Evolutionary conservation across 164 flowering plant species (phyloP).

Genomic region (Liquidambar formosana): DNA sequence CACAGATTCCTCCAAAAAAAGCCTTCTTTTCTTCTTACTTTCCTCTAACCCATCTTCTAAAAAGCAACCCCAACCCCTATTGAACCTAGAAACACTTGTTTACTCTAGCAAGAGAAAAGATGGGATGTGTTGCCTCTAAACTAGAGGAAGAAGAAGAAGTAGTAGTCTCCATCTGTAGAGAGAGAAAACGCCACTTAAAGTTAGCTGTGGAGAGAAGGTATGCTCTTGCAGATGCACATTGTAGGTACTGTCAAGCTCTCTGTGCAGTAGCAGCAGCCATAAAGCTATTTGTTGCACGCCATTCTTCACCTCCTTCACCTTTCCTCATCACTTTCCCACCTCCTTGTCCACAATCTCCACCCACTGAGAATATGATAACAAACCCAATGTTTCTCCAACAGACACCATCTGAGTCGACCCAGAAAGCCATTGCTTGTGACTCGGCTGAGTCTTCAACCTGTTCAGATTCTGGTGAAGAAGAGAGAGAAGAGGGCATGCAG

Average conservation of each 20-base stretch:
- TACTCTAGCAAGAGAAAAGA: slow-evolving; percentile 14
- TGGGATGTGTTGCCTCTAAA: slow-evolving; percentile 74
- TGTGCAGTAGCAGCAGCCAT: slow-evolving; percentile 66
- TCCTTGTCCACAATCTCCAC: slow-evolving; percentile 25
- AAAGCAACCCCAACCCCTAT: background rate
- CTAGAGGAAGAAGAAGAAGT: slow-evolving; percentile 62
- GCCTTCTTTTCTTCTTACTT: slow-evolving; percentile 17
- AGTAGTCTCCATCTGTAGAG: slow-evolving; percentile 58
- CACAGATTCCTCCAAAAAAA: slow-evolving; percentile 30
- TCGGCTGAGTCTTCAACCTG: slow-evolving; percentile 29
- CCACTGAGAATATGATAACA: slow-evolving; percentile 38
- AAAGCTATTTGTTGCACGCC: slow-evolving; percentile 62
- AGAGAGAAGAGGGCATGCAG: slow-evolving; percentile 20
- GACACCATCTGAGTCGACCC: slow-evolving; percentile 47
- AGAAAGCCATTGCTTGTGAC: slow-evolving; percentile 38
- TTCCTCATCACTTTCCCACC: slow-evolving; percentile 55
- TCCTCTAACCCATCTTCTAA: slow-evolving; percentile 3
- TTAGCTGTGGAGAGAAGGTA: slow-evolving; percentile 64
- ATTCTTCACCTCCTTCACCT: slow-evolving; percentile 55
- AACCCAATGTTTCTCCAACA: slow-evolving; percentile 71
- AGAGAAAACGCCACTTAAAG: slow-evolving; percentile 58
- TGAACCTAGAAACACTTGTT: background rate
- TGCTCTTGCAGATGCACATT: slow-evolving; percentile 62
- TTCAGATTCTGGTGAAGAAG: slow-evolving; percentile 42
- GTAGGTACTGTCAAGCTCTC: slow-evolving; percentile 50